These are phyloP conservation scores for Tetrapyrgos nigripes DNA, from an alignment of 1,284 basidiomycete species.

Conservation along the genomic window DNA sequence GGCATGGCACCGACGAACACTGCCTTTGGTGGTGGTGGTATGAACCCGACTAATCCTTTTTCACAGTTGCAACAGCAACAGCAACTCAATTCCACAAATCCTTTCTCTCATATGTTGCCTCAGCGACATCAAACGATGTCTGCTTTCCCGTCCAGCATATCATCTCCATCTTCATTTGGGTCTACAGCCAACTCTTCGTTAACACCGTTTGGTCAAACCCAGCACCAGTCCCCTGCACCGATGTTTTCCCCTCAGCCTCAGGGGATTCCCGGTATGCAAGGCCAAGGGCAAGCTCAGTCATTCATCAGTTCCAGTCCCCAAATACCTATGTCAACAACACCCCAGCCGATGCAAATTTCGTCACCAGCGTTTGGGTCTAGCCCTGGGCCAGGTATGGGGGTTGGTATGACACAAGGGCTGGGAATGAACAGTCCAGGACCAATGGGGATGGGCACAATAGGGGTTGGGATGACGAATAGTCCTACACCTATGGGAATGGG, in stretches of 20 bases:
- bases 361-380: conserved; percentile 24
- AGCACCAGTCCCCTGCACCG: conserved; percentile 22
- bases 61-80: conserved; percentile 23
- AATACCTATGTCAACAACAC: conserved; percentile 22
- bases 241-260: conserved; percentile 17
- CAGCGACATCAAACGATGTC: conserved; percentile 21
- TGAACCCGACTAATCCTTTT: conserved; percentile 26
- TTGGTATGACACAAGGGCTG: too few relatives aligned
- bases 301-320: conserved; percentile 35
- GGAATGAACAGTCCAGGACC: too few relatives aligned
- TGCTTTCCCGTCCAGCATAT: conserved; percentile 28
- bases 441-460: conserved; percentile 24
- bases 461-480: conserved; percentile 29
- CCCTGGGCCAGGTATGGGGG: conserved; percentile 22
- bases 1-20: conserved; percentile 25
- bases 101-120: conserved; percentile 19
- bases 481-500: conserved; percentile 2
- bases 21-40: conserved; percentile 4
- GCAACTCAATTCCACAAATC: conserved; percentile 20
- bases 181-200: conserved; percentile 29
- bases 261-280: conserved; percentile 1
- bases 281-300: background rate
- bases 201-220: conserved; percentile 30
- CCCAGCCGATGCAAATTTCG: conserved; percentile 27
- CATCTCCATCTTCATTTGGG: conserved; percentile 31